Evolutionary conservation across 176 grass and related monocot genomes (phyloP), one percentile per base, ranked within the genome.

Genomic region (Rhynchospora pubera): DNA sequence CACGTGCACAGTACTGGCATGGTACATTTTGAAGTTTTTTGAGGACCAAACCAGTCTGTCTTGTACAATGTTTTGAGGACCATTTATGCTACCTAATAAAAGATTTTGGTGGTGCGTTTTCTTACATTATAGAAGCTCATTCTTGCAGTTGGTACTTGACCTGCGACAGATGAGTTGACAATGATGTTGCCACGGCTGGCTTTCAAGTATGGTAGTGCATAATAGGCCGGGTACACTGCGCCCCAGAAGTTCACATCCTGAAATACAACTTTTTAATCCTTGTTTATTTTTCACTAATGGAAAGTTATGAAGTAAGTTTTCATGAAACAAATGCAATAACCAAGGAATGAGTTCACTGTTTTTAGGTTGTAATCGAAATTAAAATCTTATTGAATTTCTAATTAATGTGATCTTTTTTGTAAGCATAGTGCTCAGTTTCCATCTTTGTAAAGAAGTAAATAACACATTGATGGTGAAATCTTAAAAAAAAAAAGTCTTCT

Each of bases 161-260:
- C 92, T 3, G 89, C 92, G 0, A 76, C 23, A 0, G 92, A 94
- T 61, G 45, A 77, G 1, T 14, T 82, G 14, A 89, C 89, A 44
- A 94, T 42, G 82, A 91, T 88, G 10, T 87, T 94, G 2, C 92
- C 89, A 44, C 34, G 85, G 85, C 57, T 91, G 23, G 77, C 79
- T 83, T 77, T 91, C 14, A 94, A 87, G 60, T 94, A 83, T 9
- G 92, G 87, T 23, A 94, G 89, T 1, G 92, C 89, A 39, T 94
- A 84, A 78, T 91, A 91, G 30, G 89, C 77, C 15, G 92, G 92
- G 47, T 94, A 94, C 0, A 91, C 85, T 8, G 89, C 81, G 12
- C 92, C 92, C 92, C 89, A 91, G 61, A 94, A 94, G 24, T 94
- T 94, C 42, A 94, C 85, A 22, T 89, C 92, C 92, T 94, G 79